Conservation (phyloP, 2,329 filamentous ascomycete genomes). For the Gaeumannomyces tritici region DNA sequence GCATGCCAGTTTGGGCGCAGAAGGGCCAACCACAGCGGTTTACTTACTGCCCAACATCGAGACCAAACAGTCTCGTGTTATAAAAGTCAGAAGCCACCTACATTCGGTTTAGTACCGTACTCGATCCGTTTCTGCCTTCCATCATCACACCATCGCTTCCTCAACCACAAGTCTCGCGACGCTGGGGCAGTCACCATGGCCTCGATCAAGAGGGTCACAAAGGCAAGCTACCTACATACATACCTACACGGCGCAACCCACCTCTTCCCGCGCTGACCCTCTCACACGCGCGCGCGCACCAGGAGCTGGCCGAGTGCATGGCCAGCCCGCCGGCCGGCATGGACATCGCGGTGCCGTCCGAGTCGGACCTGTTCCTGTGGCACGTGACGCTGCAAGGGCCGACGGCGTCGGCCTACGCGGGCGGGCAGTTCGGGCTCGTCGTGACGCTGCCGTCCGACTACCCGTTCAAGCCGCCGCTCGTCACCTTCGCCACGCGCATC, state of each 20-base stretch:
- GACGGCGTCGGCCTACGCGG: conserved; percentile 37
- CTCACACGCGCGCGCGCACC: conserved; percentile 9
- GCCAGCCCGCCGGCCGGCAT: conserved; percentile 36
- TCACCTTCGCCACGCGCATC: conserved; percentile 80
- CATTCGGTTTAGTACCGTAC: too few species aligned
- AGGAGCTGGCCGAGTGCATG: conserved; percentile 46
- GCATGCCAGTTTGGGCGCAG: too few species aligned
- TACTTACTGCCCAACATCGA: not conserved
- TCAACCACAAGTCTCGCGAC: not conserved
- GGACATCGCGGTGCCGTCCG: conserved; percentile 33
- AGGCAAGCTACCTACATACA: conserved; percentile 11
- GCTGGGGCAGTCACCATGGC: conserved; percentile 13
- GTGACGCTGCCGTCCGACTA: conserved; percentile 70
- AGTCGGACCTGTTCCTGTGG: conserved; percentile 43
- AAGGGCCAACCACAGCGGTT: too few species aligned
- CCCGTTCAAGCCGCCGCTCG: conserved; percentile 77
- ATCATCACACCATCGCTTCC: not conserved
- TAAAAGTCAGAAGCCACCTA: too few species aligned
- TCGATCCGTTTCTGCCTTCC: too few species aligned
- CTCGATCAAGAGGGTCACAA: conserved; percentile 20
- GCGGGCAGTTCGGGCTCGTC: conserved; percentile 64
- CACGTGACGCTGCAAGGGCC: conserved; percentile 38
- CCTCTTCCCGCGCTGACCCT: conserved; percentile 5
- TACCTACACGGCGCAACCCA: conserved; percentile 4
- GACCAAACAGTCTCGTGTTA: not conserved